Conservation (phyloP, 371 early-diverging fungal genomes). For the Apophysomyces ossiformis region DNA sequence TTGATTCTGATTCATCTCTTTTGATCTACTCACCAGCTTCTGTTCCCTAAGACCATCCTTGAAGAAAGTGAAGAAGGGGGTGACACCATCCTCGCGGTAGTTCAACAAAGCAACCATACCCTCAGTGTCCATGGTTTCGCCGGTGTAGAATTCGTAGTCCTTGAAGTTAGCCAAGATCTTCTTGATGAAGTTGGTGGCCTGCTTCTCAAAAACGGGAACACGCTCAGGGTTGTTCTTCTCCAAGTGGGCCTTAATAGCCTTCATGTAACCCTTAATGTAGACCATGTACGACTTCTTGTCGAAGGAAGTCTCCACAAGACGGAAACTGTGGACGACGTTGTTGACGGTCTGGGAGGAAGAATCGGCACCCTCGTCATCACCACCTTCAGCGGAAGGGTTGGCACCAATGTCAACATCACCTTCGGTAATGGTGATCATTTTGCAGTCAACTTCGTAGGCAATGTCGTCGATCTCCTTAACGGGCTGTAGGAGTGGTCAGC, state of each 20-base stretch:
- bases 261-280: conserved; percentile 95
- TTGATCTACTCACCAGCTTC: conserved; percentile 63
- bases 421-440: conserved; percentile 66
- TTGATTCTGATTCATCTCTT: background rate
- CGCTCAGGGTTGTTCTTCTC: conserved; percentile 71
- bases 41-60: conserved; percentile 84
- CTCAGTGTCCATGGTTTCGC: conserved; percentile 88
- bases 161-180: conserved; percentile 80
- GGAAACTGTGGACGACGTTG: conserved; percentile 87
- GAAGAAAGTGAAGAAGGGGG: conserved; percentile 93
- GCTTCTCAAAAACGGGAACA: conserved; percentile 71
- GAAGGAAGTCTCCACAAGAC: conserved; percentile 77
- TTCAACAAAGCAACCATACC: conserved; percentile 91
- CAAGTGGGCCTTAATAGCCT: conserved; percentile 73
- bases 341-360: conserved; percentile 69
- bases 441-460: conserved; percentile 83
- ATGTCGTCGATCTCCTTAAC: conserved; percentile 72
- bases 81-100: conserved; percentile 93
- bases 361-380: conserved; percentile 69
- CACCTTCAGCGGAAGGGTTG: conserved; percentile 93
- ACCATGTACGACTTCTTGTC: conserved; percentile 92
- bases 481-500: conserved; percentile 33
- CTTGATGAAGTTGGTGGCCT: conserved; percentile 72
- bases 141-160: conserved; percentile 92
- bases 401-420: conserved; percentile 92